A percentile compares a stretch with the other conserved stretches of the same genome.
These are phyloP conservation scores for Beta macrorhiza DNA, from an alignment of 179 eudicot species.

Conservation along the genomic window DNA sequence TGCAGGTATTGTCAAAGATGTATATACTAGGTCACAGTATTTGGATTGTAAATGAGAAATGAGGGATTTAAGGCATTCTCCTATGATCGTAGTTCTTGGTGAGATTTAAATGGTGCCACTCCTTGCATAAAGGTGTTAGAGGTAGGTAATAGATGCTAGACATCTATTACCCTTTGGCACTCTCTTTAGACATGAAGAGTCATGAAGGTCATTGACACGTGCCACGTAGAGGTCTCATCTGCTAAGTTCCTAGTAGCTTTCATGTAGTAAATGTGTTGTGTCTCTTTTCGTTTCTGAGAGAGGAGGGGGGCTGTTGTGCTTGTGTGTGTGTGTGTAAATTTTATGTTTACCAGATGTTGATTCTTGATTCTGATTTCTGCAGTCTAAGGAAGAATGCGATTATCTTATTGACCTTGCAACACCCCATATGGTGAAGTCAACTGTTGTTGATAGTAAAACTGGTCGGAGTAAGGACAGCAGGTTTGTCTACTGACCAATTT, in stretches of 20 bases:
- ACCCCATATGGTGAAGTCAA: conserved; percentile 81
- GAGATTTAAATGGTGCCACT: background rate
- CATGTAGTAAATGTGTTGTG: background rate
- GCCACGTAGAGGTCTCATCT: background rate
- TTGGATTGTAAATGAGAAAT: background rate
- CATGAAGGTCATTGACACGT: background rate
- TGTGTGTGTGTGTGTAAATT: conserved; percentile 1
- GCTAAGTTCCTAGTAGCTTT: background rate
- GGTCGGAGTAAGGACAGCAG: conserved; percentile 94
- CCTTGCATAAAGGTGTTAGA: background rate
- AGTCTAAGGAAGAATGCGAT: conserved; percentile 92
- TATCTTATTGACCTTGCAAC: conserved; percentile 73
- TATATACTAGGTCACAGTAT: too few species aligned
- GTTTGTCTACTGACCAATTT: conserved; percentile 36
- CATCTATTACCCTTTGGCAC: background rate
- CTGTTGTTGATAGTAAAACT: conserved; percentile 92
- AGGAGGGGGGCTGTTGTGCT: background rate
- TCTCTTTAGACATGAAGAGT: too few species aligned
- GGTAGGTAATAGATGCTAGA: background rate
- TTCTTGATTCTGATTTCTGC: conserved; percentile 30
- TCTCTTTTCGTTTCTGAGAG: background rate
- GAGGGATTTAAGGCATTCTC: background rate
- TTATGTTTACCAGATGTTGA: conserved; percentile 8
- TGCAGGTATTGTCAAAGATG: background rate
- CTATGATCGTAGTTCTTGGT: background rate